Evolutionary conservation across 441 rosid genomes (phyloP), one percentile per base, ranked within the genome.

Genomic region (Francoa sonchifolia): DNA sequence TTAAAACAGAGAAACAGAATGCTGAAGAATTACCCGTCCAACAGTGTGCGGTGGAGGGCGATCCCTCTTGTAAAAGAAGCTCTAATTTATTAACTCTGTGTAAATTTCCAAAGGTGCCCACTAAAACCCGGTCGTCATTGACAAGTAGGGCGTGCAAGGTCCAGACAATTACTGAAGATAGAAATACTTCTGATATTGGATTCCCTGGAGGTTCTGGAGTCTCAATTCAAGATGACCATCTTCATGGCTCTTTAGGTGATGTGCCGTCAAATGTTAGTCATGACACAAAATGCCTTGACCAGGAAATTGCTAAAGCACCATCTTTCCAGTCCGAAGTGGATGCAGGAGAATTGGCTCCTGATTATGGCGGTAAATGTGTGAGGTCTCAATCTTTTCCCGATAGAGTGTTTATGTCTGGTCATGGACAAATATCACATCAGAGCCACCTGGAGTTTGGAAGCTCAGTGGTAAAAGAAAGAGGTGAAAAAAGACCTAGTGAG

Each of bases 51-150:
- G 55, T 25, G 22, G 73, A 53, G 42, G 65, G 44, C 45, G 72
- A 72, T 42, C 27, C 63, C 39, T 63, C 48, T 4, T 47, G 57
- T 53, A 69, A 75, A 56, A 68, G 54, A 47, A 58, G 44, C 43
- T 37, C 71, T 64, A 82, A 71, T 73, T 71, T 89, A 59, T 67
- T 74, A 16, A 44, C 72, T 27, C 59, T 77, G 20, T 77, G 98
- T 65, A 89, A 74, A 46, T 77, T 89, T 50, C 68, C 67, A 44
- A 89, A 89, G 59, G 68, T 89, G 50, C 92, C 94, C 34, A 89
- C 92, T 13, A 89, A 61, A 69, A 77, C 61, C 4, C 94, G 96
- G 33, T 79, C 98, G 53, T 72, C 93, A 45, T 55, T 82, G 63
- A 60, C 69, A 21, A 54, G 32, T 21, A 79, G 68, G 59, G 61